These are phyloP conservation scores for Grifola frondosa DNA, from an alignment of 1,284 basidiomycete species.

Conservation along the genomic window DNA sequence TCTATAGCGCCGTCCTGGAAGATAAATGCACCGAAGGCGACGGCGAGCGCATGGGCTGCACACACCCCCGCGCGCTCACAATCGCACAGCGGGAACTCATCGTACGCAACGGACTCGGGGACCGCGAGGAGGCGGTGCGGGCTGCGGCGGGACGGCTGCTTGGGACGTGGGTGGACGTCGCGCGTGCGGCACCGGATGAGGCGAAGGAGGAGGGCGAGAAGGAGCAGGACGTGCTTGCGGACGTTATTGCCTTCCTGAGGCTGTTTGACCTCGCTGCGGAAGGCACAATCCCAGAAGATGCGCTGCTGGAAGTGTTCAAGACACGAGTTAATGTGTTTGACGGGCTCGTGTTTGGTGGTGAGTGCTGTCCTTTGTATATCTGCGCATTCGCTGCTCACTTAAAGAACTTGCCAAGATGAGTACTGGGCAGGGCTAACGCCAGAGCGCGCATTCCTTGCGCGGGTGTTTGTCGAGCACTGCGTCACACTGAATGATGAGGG, in stretches of 20 bases:
- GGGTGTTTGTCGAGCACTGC: slow-evolving; percentile 85
- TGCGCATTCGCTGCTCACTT: not conserved
- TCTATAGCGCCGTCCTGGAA: slow-evolving; percentile 73
- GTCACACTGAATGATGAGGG: slow-evolving; percentile 61
- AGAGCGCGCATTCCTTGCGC: slow-evolving; percentile 81
- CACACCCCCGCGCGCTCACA: slow-evolving; percentile 67
- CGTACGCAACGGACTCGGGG: slow-evolving; percentile 82
- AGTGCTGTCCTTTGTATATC: slow-evolving; percentile 27
- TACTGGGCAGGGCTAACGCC: slow-evolving; percentile 82
- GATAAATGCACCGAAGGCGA: slow-evolving; percentile 21
- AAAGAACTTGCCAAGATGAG: too few species aligned
- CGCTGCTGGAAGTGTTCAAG: slow-evolving; percentile 64
- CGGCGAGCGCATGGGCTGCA: slow-evolving; percentile 46
- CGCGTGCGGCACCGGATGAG: slow-evolving; percentile 27
- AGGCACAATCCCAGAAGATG: slow-evolving; percentile 65
- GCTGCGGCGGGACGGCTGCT: slow-evolving; percentile 79
- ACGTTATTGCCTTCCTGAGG: slow-evolving; percentile 53
- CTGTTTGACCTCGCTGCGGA: slow-evolving; percentile 66
- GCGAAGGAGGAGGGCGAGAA: slow-evolving; percentile 49
- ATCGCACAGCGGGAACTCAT: slow-evolving; percentile 79
- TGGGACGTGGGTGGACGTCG: slow-evolving; percentile 73
- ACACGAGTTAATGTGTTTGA: slow-evolving; percentile 62
- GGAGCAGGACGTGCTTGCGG: slow-evolving; percentile 25
- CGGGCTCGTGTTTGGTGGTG: slow-evolving; percentile 71
- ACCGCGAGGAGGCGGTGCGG: slow-evolving; percentile 83